Percentiles rank a stretch among this genome's conserved stretches.
These are phyloP conservation scores for Carpinus fangiana DNA, from an alignment of 306 rosid species.

Conservation along the genomic window DNA sequence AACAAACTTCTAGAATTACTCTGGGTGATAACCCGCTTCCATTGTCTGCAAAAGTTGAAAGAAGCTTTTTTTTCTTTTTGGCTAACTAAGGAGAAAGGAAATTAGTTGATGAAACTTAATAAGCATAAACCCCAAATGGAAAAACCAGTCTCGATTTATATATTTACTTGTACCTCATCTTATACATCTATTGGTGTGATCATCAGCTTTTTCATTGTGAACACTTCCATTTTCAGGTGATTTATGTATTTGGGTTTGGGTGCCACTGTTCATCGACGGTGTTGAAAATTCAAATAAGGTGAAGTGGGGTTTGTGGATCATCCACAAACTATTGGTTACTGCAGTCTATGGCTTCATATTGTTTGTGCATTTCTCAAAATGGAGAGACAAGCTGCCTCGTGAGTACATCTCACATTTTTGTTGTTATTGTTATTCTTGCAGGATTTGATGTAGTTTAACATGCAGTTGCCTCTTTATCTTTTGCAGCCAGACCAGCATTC, in stretches of 20 bases:
- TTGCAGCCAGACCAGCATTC: constrained; percentile 73
- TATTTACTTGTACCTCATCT: neutral
- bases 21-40: too few relatives aligned
- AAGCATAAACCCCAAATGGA: neutral
- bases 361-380: constrained; percentile 69
- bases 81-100: too few relatives aligned
- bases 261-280: constrained; percentile 50
- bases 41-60: too few relatives aligned
- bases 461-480: constrained; percentile 25
- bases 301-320: constrained; percentile 70
- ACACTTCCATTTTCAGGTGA: constrained; percentile 45
- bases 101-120: too few relatives aligned
- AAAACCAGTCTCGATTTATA: neutral
- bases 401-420: constrained; percentile 34
- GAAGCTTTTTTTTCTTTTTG: too few relatives aligned
- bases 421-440: neutral
- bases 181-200: neutral
- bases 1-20: too few relatives aligned
- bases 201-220: constrained; percentile 16
- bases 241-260: constrained; percentile 72
- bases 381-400: constrained; percentile 81
- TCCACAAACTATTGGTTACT: constrained; percentile 56
- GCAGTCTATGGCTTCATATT: constrained; percentile 73
- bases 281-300: constrained; percentile 36
- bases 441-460: constrained; percentile 5